Percentiles rank a stretch among this genome's conserved stretches.
These are phyloP conservation scores for Exophiala bonariae DNA, from an alignment of 2,329 filamentous ascomycete species.

Conservation along the genomic window DNA sequence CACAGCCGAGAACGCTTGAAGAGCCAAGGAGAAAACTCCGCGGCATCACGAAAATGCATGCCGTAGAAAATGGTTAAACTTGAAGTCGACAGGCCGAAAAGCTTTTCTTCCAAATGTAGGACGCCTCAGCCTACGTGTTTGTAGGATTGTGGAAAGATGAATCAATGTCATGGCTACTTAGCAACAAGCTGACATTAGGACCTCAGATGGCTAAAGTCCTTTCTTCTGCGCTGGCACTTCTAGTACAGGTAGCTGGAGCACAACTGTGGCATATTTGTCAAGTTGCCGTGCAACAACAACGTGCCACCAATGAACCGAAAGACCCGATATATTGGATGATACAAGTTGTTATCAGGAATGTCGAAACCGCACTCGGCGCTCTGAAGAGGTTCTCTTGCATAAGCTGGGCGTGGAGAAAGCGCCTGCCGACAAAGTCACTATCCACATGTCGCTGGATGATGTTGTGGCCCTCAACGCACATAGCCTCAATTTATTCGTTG, in stretches of 20 bases:
- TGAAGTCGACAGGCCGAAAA: no score
- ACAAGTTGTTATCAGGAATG: slow-evolving; percentile 14
- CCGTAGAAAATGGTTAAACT: no score
- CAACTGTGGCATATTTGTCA: slow-evolving; percentile 12
- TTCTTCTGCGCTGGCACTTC: slow-evolving; percentile 9
- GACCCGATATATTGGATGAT: slow-evolving; percentile 12
- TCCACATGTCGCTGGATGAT: slow-evolving; percentile 3
- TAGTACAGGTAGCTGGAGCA: slow-evolving; percentile 9
- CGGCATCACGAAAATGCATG: no score
- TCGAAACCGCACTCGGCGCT: slow-evolving; percentile 6
- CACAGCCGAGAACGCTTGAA: no score
- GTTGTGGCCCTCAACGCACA: slow-evolving; percentile 4
- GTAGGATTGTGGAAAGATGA: no score
- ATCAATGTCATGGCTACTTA: no score
- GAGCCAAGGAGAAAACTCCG: no score
- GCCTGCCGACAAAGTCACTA: slow-evolving; percentile 3
- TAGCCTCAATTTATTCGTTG: slow-evolving; percentile 3
- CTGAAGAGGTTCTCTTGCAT: slow-evolving; percentile 4
- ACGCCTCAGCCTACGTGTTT: no score
- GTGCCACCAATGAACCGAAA: not conserved
- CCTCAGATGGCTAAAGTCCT: not conserved
- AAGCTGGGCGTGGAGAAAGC: slow-evolving; percentile 9
- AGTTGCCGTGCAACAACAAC: slow-evolving; percentile 4
- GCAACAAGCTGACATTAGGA: not conserved
- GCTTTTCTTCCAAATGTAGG: no score